phyloP scores from a whole-genome alignment of 495 filamentous ascomycete species.

The Lichina pygmaea region DNA sequence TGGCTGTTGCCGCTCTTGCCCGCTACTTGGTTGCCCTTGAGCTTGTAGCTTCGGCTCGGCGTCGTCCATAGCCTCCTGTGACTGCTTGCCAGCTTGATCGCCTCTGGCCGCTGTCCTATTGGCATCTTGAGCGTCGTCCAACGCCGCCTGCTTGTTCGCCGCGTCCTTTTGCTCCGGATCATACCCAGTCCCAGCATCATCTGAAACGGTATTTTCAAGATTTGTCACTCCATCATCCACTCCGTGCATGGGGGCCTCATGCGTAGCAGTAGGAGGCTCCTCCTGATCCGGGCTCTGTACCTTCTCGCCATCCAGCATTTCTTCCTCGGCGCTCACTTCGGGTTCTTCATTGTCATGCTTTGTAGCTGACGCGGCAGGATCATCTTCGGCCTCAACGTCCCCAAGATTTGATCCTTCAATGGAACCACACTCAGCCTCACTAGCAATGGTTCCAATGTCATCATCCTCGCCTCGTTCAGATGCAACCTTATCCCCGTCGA shows the following conservation, averaged over 20 bases:
- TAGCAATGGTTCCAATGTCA: too few relatives aligned
- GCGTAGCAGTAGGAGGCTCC: background rate
- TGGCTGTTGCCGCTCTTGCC: slow-evolving; percentile 5
- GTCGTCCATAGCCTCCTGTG: too few relatives aligned
- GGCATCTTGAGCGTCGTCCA: slow-evolving; percentile 23
- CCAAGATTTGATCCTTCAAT: slow-evolving; percentile 4
- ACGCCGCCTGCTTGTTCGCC: slow-evolving; percentile 33
- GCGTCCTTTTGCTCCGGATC: slow-evolving; percentile 22
- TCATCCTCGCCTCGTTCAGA: too few relatives aligned
- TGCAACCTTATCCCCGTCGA: slow-evolving; percentile 23
- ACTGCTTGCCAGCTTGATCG: slow-evolving; percentile 14
- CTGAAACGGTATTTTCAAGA: background rate
- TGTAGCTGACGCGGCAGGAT: slow-evolving; percentile 11
- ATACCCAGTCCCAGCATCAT: slow-evolving; percentile 13
- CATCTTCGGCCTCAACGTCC: slow-evolving; percentile 18
- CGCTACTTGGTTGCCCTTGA: background rate
- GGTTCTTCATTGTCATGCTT: background rate
- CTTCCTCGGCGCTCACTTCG: background rate
- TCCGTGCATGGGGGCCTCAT: background rate
- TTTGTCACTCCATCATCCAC: background rate
- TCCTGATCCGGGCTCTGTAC: too few relatives aligned
- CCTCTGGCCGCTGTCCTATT: slow-evolving; percentile 18
- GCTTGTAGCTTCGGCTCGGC: too few relatives aligned
- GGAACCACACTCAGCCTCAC: too few relatives aligned
- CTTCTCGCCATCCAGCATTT: background rate